Base-by-base conservation (phyloP, 345 rosid genomes). In the Carallia brachiata region DNA sequence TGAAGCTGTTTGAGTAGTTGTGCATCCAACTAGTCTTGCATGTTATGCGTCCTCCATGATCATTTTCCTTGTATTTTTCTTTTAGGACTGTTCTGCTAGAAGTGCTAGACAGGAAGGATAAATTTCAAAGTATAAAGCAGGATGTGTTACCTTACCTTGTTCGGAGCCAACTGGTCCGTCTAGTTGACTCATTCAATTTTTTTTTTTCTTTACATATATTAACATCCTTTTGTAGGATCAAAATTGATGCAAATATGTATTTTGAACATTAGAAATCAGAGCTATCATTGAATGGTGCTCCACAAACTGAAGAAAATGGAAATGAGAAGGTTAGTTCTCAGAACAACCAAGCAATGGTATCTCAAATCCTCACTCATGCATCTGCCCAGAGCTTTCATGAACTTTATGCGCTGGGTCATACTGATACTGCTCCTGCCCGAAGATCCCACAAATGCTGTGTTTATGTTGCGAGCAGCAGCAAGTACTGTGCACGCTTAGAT, bases 131-230 rank as follows among this genome's bases (percentile, higher is more conserved):
- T 86, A 74, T 95, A 76, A 86, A 87, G 75, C 87, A 87, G 70
- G 97, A 95, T 78, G 83, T 95, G n/a, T 77, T 95, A 74, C 99
- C 99, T 39, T 91, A 87, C 88, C 97, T 91, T 75, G 97, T 95
- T 66, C 84, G 87, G 70, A 91, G 86, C 52, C 99, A 95, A 87
- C 83, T 91, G 97, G 99, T 95, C 78, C 82, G 99, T 85, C 71
- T 75, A 44, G 71, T 36, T 36, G 65, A 65, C 23, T 52, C 72
- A 72, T 56, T 75, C 52, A 23, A 23, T 23, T 23, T 23, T 23
- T 23, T 23, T 59, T 37, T 61, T 56, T 16, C 30, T n/a, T 6
- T 2, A 23, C 34, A 32, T 32, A 37, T 36, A 15, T 15, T 57
- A 57, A 12, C 39, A 17, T 52, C 50, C 10, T 27, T 68, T 10